These are phyloP conservation scores for Taphrina wiesneri DNA, from an alignment of 1,139 yeast species.

Conservation along the genomic window DNA sequence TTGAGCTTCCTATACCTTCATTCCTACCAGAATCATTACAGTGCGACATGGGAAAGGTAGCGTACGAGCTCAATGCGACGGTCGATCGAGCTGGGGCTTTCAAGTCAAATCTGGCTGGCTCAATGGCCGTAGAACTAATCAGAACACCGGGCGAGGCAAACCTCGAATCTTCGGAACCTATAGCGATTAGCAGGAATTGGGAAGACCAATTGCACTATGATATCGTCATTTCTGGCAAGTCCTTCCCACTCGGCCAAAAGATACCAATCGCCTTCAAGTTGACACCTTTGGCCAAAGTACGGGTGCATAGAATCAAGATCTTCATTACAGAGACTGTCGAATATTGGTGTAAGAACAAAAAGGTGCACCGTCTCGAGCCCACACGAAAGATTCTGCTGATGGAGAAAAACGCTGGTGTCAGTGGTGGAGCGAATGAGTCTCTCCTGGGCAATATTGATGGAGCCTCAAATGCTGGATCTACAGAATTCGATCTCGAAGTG, in stretches of 20 bases:
- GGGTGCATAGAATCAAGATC: constrained; percentile 79
- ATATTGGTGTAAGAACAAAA: constrained; percentile 79
- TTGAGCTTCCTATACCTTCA: constrained; percentile 83
- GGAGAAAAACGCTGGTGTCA: constrained; percentile 55
- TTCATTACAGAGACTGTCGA: constrained; percentile 86
- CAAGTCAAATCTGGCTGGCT: constrained; percentile 69
- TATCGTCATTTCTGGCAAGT: constrained; percentile 82
- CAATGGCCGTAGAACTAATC: constrained; percentile 63
- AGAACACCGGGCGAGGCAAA: constrained; percentile 77
- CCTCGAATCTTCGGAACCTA: constrained; percentile 88
- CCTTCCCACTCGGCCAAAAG: constrained; percentile 76
- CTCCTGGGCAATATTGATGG: constrained; percentile 50
- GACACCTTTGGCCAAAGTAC: constrained; percentile 83
- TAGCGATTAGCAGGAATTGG: constrained; percentile 88
- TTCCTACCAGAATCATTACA: constrained; percentile 76
- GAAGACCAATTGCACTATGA: constrained; percentile 78
- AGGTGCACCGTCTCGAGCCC: constrained; percentile 91
- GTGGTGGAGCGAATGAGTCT: constrained; percentile 35
- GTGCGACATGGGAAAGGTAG: constrained; percentile 79
- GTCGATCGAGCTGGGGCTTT: constrained; percentile 81
- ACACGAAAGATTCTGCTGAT: constrained; percentile 72
- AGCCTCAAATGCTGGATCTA: constrained; percentile 41
- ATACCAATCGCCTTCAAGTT: constrained; percentile 81
- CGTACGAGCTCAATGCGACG: constrained; percentile 66
- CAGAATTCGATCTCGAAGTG: constrained; percentile 79